A percentile compares a stretch with the other conserved stretches of the same genome.
phyloP scores from a whole-genome alignment of 371 early-diverging fungal genomes.

The Mucor circinelloides region DNA sequence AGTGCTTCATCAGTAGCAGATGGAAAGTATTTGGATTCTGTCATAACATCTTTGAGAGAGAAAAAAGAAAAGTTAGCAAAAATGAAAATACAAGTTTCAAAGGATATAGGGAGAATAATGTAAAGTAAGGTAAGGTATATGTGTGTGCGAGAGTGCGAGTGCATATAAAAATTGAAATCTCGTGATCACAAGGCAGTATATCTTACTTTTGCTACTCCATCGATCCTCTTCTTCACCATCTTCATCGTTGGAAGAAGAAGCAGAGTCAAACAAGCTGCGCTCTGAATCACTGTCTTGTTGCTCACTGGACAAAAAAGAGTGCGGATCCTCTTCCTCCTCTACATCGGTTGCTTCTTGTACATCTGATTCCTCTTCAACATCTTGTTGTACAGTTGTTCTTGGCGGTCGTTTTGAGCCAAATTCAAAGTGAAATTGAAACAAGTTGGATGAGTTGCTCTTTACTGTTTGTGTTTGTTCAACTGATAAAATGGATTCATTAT shows the following conservation, averaged over 20 bases:
- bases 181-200: neutral
- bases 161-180: neutral
- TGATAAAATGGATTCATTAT: neutral
- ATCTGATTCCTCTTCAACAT: neutral
- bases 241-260: neutral
- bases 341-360: neutral
- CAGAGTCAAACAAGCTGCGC: neutral
- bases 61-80: neutral
- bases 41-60: neutral
- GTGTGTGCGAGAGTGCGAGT: neutral
- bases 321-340: neutral
- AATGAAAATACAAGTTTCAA: neutral
- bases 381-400: neutral
- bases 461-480: neutral
- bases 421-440: conserved; percentile 31
- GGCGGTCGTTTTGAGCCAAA: conserved; percentile 34
- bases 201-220: neutral
- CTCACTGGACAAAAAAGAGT: neutral
- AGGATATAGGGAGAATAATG: neutral
- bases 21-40: conserved; percentile 18
- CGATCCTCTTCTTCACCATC: neutral
- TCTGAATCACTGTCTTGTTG: neutral
- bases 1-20: conserved; percentile 50
- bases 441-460: neutral
- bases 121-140: neutral